phyloP scores from a whole-genome alignment of 1,139 yeast species.

The Hansenula sp. region DNA sequence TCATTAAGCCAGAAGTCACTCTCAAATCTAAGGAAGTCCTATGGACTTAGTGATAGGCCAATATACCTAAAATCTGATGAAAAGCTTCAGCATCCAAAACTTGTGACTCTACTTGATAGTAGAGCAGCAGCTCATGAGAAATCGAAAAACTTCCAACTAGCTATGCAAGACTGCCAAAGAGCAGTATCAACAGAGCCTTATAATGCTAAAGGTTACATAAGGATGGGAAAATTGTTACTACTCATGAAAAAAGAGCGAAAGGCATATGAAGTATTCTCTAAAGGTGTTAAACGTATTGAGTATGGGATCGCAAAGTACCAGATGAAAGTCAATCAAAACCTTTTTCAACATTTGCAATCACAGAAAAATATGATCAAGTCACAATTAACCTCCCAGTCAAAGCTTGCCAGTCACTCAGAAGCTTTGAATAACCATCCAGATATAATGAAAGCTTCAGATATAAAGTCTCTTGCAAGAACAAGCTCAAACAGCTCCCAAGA shows the following conservation, averaged over 20 bases:
- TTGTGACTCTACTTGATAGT: slow-evolving; percentile 31
- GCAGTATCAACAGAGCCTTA: slow-evolving; percentile 46
- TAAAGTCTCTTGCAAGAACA: background rate
- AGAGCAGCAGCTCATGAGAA: slow-evolving; percentile 60
- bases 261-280: slow-evolving; percentile 39
- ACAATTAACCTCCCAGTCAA: too few species aligned
- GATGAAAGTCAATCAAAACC: slow-evolving; percentile 15
- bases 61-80: slow-evolving; percentile 10
- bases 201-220: slow-evolving; percentile 55
- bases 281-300: slow-evolving; percentile 32
- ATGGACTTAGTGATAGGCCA: slow-evolving; percentile 13
- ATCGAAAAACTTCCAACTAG: slow-evolving; percentile 33
- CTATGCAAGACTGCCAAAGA: slow-evolving; percentile 41
- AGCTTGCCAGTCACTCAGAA: too few species aligned
- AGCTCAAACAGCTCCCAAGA: background rate
- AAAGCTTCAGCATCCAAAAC: slow-evolving; percentile 25
- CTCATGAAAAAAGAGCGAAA: slow-evolving; percentile 29
- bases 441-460: background rate
- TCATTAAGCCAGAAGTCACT: slow-evolving; percentile 13
- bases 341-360: slow-evolving; percentile 14
- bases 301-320: slow-evolving; percentile 15
- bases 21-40: slow-evolving; percentile 4
- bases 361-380: slow-evolving; percentile 1
- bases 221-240: slow-evolving; percentile 44
- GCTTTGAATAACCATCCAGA: background rate